Conservation (phyloP, 805 yeast species). For the Tetrapisispora taiwanensis region DNA sequence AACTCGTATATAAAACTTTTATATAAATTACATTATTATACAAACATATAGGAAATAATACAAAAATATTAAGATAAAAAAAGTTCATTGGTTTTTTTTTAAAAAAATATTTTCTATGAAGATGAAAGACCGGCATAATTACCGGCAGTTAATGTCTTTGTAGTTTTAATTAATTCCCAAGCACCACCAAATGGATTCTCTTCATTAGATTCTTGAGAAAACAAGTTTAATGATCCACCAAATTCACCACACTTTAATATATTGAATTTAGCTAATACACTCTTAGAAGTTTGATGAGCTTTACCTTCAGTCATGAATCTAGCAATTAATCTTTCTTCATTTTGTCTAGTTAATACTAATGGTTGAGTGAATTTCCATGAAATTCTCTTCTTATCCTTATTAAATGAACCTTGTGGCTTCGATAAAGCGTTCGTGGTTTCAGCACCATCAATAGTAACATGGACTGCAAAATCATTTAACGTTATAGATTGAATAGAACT, state of each 20-base stretch:
- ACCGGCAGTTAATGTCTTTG: slow-evolving; percentile 32
- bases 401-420: slow-evolving; percentile 87
- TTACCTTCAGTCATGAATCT: slow-evolving; percentile 69
- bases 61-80: not conserved
- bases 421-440: slow-evolving; percentile 67
- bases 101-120: not conserved
- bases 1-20: not conserved
- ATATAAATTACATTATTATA: not conserved
- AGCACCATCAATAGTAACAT: slow-evolving; percentile 54
- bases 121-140: slow-evolving; percentile 26
- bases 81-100: too few relatives aligned
- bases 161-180: slow-evolving; percentile 29
- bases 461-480: slow-evolving; percentile 33
- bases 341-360: slow-evolving; percentile 28
- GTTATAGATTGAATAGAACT: slow-evolving; percentile 28
- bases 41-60: not conserved
- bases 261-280: slow-evolving; percentile 59
- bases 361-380: slow-evolving; percentile 64
- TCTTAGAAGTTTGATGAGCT: slow-evolving; percentile 61
- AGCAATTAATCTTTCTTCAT: slow-evolving; percentile 68
- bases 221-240: slow-evolving; percentile 35
- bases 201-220: slow-evolving; percentile 29
- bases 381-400: slow-evolving; percentile 73
- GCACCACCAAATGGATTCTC: slow-evolving; percentile 33
- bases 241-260: slow-evolving; percentile 29